Conservation (phyloP, 164 flowering plant genomes). For the Chimonanthus praecox region DNA sequence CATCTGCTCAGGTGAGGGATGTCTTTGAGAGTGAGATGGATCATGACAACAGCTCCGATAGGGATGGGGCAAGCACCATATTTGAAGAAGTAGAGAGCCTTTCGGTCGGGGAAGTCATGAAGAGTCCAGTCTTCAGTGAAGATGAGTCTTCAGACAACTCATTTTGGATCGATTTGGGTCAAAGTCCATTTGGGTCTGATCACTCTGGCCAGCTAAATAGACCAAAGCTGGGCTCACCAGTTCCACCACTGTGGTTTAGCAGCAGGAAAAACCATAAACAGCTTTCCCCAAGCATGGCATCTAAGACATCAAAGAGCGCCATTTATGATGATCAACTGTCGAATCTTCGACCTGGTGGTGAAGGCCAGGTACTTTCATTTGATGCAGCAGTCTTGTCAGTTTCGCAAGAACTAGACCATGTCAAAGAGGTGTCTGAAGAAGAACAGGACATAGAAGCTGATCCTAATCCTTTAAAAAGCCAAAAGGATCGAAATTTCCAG, state of each 20-base stretch:
- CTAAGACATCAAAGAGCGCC: slow-evolving; percentile 30
- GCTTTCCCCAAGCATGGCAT: slow-evolving; percentile 35
- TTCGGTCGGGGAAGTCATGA: slow-evolving; percentile 65
- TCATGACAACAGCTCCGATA: slow-evolving; percentile 62
- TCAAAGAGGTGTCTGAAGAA: slow-evolving; percentile 43
- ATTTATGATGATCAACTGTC: slow-evolving; percentile 31
- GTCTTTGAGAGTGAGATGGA: slow-evolving; percentile 65
- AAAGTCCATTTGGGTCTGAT: slow-evolving; percentile 53
- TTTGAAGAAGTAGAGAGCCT: slow-evolving; percentile 62
- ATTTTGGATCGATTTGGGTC: slow-evolving; percentile 67
- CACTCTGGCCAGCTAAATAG: slow-evolving; percentile 31
- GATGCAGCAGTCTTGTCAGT: slow-evolving; percentile 55
- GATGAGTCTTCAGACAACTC: slow-evolving; percentile 62
- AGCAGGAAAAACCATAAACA: slow-evolving; percentile 30
- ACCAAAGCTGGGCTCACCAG: slow-evolving; percentile 36
- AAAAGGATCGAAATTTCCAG: slow-evolving; percentile 15
- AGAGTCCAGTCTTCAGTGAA: slow-evolving; percentile 67
- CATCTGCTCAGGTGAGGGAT: slow-evolving; percentile 61
- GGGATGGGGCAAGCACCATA: slow-evolving; percentile 64
- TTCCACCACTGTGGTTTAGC: slow-evolving; percentile 59
- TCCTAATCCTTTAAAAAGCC: slow-evolving; percentile 6
- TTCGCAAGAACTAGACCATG: slow-evolving; percentile 43
- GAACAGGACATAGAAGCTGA: slow-evolving; percentile 21
- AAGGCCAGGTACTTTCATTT: slow-evolving; percentile 40
- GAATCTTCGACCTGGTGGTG: slow-evolving; percentile 22